Evolutionary conservation across 345 rosid species (phyloP).

Genomic region (Gossypium thurberi): DNA sequence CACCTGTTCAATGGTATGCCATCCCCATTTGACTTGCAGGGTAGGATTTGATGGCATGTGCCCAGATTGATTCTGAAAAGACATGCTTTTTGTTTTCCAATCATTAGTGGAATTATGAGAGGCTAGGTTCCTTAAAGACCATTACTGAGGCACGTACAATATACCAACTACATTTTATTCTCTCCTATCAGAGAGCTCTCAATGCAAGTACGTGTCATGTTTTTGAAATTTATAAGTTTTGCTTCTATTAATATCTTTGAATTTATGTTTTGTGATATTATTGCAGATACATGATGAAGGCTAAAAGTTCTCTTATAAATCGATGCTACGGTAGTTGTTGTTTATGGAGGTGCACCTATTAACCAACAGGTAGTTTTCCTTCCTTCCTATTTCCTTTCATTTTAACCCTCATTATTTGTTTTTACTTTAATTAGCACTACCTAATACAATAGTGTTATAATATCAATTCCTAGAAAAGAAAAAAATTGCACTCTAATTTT

Average conservation of each 20-base stretch:
- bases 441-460: no score
- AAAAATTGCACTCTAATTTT: not conserved
- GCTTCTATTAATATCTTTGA: not conserved
- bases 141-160: slow-evolving; percentile 61
- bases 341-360: no score
- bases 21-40: slow-evolving; percentile 80
- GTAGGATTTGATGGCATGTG: slow-evolving; percentile 98
- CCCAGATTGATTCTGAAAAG: slow-evolving; percentile 97
- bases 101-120: slow-evolving; percentile 83
- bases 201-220: slow-evolving; percentile 57
- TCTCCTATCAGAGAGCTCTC: slow-evolving; percentile 94
- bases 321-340: no score
- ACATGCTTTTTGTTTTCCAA: slow-evolving; percentile 97
- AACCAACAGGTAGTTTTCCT: slow-evolving; percentile 24
- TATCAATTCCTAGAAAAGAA: no score
- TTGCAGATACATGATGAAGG: slow-evolving; percentile 96
- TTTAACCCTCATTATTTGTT: no score
- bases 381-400: no score
- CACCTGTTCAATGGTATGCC: slow-evolving; percentile 88
- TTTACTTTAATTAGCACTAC: no score
- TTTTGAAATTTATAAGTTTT: not conserved
- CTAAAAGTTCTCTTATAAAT: slow-evolving; percentile 62
- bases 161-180: slow-evolving; percentile 58
- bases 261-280: not conserved
- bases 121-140: slow-evolving; percentile 63